Conservation (phyloP, 2,329 filamentous ascomycete species). For the Amauroascus niger region DNA sequence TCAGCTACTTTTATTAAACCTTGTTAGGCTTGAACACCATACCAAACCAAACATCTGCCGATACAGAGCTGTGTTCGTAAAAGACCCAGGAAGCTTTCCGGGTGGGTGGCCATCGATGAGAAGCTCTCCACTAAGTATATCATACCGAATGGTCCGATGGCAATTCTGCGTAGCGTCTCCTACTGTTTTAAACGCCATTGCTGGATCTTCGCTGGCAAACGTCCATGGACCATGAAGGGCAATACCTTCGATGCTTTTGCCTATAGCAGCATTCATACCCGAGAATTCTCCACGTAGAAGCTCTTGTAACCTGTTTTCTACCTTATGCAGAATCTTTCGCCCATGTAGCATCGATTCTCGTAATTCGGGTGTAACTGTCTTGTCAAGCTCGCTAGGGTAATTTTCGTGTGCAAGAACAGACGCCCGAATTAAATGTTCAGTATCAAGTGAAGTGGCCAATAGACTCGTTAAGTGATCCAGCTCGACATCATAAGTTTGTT, state of each 20-base stretch:
- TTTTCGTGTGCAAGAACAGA: conserved; percentile 28
- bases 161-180: neutral
- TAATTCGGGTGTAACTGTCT: conserved; percentile 12
- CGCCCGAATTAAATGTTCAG: conserved; percentile 32
- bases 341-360: conserved; percentile 17
- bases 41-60: conserved; percentile 20
- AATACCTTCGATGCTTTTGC: conserved; percentile 24
- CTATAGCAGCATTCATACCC: conserved; percentile 22
- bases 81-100: conserved; percentile 23
- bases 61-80: conserved; percentile 17
- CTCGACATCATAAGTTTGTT: conserved; percentile 40
- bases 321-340: conserved; percentile 15
- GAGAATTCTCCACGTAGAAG: conserved; percentile 14
- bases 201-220: conserved; percentile 17
- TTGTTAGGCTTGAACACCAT: conserved; percentile 17
- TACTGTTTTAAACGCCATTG: conserved; percentile 17
- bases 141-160: conserved; percentile 21
- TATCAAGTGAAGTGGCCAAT: conserved; percentile 23
- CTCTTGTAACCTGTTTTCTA: conserved; percentile 16
- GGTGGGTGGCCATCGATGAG: conserved; percentile 27
- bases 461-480: conserved; percentile 19
- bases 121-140: conserved; percentile 27
- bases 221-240: conserved; percentile 21
- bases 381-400: conserved; percentile 1
- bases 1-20: conserved; percentile 10